Evolutionary conservation across 2,329 filamentous ascomycete genomes (phyloP).

Genomic region (Ophiostoma perfectum): DNA sequence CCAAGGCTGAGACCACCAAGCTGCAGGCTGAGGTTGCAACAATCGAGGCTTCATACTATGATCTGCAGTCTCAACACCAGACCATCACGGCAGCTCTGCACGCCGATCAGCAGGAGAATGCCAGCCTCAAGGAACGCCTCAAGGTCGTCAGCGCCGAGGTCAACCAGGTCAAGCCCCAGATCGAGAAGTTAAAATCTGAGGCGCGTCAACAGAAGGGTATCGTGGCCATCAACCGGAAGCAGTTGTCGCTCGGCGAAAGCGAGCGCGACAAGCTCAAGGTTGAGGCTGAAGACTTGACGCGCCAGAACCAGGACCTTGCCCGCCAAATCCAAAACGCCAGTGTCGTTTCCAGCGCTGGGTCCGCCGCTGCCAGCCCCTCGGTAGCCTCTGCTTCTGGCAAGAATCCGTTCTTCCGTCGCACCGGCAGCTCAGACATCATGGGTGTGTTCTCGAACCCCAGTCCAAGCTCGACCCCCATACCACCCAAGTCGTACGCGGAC

Average conservation of each 20-base stretch:
- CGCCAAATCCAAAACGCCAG: conserved; percentile 46
- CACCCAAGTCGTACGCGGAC: conserved; percentile 48
- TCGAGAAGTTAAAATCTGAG: conserved; percentile 89
- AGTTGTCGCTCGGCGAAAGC: conserved; percentile 79
- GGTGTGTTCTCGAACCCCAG: conserved; percentile 47
- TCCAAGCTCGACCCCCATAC: conserved; percentile 16
- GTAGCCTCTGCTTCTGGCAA: conserved; percentile 67
- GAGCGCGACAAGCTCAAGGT: conserved; percentile 82
- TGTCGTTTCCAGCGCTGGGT: conserved; percentile 42
- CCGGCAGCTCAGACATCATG: conserved; percentile 56
- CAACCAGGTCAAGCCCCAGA: conserved; percentile 74
- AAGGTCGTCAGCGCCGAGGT: conserved; percentile 76
- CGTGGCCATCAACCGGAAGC: conserved; percentile 98
- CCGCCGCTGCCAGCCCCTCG: conserved; percentile 57
- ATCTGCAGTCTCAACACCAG: conserved; percentile 76
- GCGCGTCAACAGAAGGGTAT: conserved; percentile 93
- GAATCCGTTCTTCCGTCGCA: conserved; percentile 88
- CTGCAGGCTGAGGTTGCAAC: conserved; percentile 77
- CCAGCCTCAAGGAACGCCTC: conserved; percentile 79
- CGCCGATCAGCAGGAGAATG: conserved; percentile 84
- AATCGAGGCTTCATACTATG: conserved; percentile 73
- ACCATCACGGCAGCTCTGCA: conserved; percentile 70
- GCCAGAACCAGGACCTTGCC: conserved; percentile 54
- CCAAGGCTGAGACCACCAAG: conserved; percentile 76
- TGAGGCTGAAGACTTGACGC: conserved; percentile 66